A percentile compares a stretch with the other conserved stretches of the same genome.
Evolutionary conservation across 345 rosid genomes (phyloP).

Genomic region (Durio zibethinus): DNA sequence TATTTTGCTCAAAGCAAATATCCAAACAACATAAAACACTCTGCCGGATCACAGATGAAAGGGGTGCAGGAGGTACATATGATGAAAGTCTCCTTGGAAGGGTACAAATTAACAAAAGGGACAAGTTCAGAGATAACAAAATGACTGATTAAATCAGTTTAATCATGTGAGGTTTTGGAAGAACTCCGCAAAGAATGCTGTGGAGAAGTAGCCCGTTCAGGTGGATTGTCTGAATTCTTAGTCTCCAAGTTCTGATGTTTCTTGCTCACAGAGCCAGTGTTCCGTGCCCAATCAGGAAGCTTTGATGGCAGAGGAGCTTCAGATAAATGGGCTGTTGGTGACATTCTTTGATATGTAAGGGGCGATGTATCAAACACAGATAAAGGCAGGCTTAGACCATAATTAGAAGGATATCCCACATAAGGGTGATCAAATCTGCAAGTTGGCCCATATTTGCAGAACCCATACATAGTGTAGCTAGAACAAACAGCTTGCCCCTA

Average conservation of each 20-base stretch:
- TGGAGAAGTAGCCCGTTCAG: constrained; percentile 30
- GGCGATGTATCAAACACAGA: constrained; percentile 41
- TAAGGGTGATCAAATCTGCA: constrained; percentile 74
- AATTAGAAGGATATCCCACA: constrained; percentile 41
- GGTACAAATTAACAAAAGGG: constrained; percentile 17
- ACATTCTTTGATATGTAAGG: constrained; percentile 34
- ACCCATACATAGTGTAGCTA: constrained; percentile 53
- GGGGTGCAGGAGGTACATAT: constrained; percentile 33
- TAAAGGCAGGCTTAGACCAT: constrained; percentile 35
- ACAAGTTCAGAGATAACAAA: not conserved
- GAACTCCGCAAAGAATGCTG: constrained; percentile 28
- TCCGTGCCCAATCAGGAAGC: constrained; percentile 28
- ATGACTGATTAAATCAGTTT: constrained; percentile 15
- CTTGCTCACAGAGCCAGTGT: constrained; percentile 26
- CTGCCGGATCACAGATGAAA: constrained; percentile 38
- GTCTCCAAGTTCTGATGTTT: constrained; percentile 27
- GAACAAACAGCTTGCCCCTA: constrained; percentile 74
- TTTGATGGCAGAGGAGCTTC: constrained; percentile 32
- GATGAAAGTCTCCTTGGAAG: constrained; percentile 22
- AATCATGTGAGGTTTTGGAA: constrained; percentile 34
- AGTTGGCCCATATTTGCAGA: constrained; percentile 66
- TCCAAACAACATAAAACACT: constrained; percentile 27
- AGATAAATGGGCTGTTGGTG: constrained; percentile 27
- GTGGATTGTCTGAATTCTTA: constrained; percentile 32
- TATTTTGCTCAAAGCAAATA: constrained; percentile 17